Base-by-base conservation (phyloP, 2,329 filamentous ascomycete genomes). In the Xylariaceae sp. region DNA sequence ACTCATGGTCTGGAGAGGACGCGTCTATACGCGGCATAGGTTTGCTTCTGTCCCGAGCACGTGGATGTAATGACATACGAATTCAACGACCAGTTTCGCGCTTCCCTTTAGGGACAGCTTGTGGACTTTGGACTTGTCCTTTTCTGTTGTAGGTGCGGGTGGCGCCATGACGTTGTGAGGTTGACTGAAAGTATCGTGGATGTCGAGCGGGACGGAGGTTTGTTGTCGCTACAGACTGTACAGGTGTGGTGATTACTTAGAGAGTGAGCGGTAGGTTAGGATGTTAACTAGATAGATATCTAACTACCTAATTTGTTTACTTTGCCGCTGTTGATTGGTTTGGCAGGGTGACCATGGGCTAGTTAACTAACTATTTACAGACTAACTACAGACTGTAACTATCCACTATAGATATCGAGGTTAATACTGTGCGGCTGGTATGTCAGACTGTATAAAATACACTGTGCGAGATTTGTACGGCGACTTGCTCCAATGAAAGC, bases 81-180 rank as follows among this genome's bases (percentile, higher is more conserved):
- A 99, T 76, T 99, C 94, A 44, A 92, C 88, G 55, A 97, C 91
- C 39, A 95, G 82, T 73, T 92, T 95, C 40, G 90, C 84, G 64
- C 76, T 82, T 74, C 88, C 89, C 73, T 91, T 92, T 59, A 96
- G 79, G 39, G 91, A 89, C 60, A 99, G 83, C 79, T 96, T 97
- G 77, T 99, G 94, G 58, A 91, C 85, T 74, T 96, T 96, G 64
- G 89, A 89, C 67, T 91, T 91, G 67, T 85, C 81, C 71, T 83
- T 84, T 48, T 78, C 74, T 50, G 59, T 43, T 40, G 61, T 51
- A 7, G 60, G 47, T 7, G 67, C 57, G 44, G 66, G 56, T 1
- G 43, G 43, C 3, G 43, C 43, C 67, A 70, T 70, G 19, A 40
- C 61, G 60, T 11, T 30, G 26, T 8, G 43, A 8, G 29, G 4